Base-by-base conservation (phyloP, 176 grass and related monocot genomes). In the Eleusine indica region DNA sequence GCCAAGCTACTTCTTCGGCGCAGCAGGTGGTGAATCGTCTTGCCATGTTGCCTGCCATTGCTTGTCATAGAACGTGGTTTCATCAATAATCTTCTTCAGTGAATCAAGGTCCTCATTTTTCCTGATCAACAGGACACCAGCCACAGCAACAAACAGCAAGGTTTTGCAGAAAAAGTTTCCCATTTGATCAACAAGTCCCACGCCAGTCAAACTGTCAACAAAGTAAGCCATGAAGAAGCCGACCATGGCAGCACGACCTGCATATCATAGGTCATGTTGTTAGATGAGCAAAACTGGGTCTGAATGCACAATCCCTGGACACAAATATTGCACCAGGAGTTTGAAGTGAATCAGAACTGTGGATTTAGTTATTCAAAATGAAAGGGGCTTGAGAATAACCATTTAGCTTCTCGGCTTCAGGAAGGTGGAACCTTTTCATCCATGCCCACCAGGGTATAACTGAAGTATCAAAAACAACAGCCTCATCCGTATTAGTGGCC, bases 181-280 rank as follows among this genome's bases (percentile, higher is more conserved):
- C 83, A 66, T 89, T 47, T 98, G 96, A 78, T 96, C 93, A 7
- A 98, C 93, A 1, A 98, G 89, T 41, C 96, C 96, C 73, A 92
- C 83, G 0, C 96, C 93, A 0, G 93, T 98, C 84, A 98, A 85
- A 66, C 96, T 92, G 70, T 98, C 96, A 0, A 98, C 93, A 32
- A 98, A 94, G 85, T 98, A 98, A 1, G 96, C 93, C 96, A 98
- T 98, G 91, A 98, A 98, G 86, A 98, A 98, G n/a, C 96, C 96
- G 68, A 95, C 70, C 96, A 98, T 98, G 77, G 96, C 96, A 39
- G 96, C 96, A 16, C 96, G 96, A 3, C 96, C 96, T 98, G 78
- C 78, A 40, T 28, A 70, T 13, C 46, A 82, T 25, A 54, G 4
- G 9, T 48, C 76, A 29, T 28, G 66, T 25, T 3, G 29, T 79